Base-by-base conservation (phyloP, 2,329 filamentous ascomycete species). In the Leptographium radiaticola region DNA sequence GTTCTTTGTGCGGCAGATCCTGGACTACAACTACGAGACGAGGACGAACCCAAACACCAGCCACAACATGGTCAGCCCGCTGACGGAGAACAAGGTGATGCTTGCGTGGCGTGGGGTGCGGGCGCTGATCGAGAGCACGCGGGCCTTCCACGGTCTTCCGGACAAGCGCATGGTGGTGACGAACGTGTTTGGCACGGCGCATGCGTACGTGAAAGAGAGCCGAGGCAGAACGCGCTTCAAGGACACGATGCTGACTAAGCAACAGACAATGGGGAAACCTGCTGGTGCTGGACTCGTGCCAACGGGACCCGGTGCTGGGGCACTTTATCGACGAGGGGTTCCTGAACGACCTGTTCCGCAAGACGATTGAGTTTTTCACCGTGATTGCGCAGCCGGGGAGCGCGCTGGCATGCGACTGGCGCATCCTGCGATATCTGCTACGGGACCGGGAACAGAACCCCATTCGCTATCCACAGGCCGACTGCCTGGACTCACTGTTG, bases 121-220 rank as follows among this genome's bases (percentile, higher is more conserved):
- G 45, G 87, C 89, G 8, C 80, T 95, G 1, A 81, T 95, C 52
- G 76, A 86, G 64, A 96, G 91, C 66, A 97, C 91, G 0, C 78
- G 81, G 53, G 88, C 89, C 1, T 95, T 97, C 64, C 75, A 85
- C 58, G 73, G 75, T 2, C 74, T 87, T 31, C 73, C 79, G 16
- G 68, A 71, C n/a, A 69, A 78, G 57, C 80, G 89, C 34, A 80
- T 87, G 10, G 84, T 96, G 51, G 83, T 97, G 53, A 97, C 91
- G n/a, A 97, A 96, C 62, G 84, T 95, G 30, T 95, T 95, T 68
- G 90, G 91, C 52, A 97, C 91, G 18, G 86, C 89, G 58, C 91
- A 96, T 75, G 90, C 91, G 87, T 95, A 86, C 80, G 88, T 81
- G 12, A 18, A 42, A 12, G 20, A 42, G 15, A 33, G 20, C 2